A percentile compares a stretch with the other conserved stretches of the same genome.
These are phyloP conservation scores for Nitzschia sp. DNA, from an alignment of 108 stramenopile species.

Conservation along the genomic window DNA sequence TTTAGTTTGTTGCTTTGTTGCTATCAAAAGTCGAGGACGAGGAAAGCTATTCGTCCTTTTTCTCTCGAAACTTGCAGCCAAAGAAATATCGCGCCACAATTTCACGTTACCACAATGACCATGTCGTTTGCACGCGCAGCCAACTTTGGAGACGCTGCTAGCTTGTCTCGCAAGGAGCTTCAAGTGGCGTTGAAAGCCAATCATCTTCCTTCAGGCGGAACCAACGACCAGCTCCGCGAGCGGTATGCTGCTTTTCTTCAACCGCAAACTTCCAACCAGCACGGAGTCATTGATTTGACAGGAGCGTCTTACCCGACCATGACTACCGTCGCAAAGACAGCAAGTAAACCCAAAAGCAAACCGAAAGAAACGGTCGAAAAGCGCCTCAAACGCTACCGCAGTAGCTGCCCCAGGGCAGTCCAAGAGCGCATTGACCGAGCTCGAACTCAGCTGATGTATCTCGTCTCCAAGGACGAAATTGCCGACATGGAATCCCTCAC, in stretches of 20 bases:
- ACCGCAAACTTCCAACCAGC: background rate
- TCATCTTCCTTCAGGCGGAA: background rate
- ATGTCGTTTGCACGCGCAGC: background rate
- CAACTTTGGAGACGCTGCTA: background rate
- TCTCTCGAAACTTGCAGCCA: no score
- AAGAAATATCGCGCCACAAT: no score
- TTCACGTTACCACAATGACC: no score
- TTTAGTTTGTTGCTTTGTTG: no score
- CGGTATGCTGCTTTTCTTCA: background rate
- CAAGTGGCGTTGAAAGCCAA: background rate
- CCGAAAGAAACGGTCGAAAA: constrained; percentile 30
- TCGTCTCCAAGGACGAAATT: constrained; percentile 10
- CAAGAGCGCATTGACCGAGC: constrained; percentile 44
- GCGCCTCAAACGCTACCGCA: constrained; percentile 35
- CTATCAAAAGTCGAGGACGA: no score
- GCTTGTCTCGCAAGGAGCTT: background rate
- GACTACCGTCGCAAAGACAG: background rate
- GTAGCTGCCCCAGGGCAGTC: constrained; percentile 9
- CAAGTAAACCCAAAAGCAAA: background rate
- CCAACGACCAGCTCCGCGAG: constrained; percentile 5
- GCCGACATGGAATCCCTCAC: background rate
- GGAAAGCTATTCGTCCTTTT: no score
- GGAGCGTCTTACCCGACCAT: background rate
- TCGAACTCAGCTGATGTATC: constrained; percentile 31
- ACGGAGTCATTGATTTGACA: background rate